These are phyloP conservation scores for Colletotrichum sp. DNA, from an alignment of 2,329 filamentous ascomycete genomes.

Conservation along the genomic window DNA sequence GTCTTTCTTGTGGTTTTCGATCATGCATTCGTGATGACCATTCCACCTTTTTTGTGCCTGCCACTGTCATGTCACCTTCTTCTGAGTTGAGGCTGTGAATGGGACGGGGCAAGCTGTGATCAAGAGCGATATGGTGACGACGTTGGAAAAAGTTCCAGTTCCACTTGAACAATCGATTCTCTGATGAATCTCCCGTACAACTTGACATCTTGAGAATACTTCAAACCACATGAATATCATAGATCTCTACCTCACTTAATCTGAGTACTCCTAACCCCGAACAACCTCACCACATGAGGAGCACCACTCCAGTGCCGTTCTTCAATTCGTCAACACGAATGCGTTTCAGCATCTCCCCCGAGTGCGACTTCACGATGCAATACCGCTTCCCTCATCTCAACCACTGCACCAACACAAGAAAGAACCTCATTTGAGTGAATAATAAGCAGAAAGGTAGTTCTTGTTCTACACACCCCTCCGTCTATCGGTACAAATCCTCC, in stretches of 20 bases:
- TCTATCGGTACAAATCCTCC: slow-evolving; percentile 22
- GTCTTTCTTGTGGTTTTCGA: neutral
- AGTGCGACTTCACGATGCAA: neutral
- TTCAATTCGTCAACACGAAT: neutral
- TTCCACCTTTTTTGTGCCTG: neutral
- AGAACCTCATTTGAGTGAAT: neutral
- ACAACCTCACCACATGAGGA: neutral
- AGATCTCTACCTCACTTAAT: neutral
- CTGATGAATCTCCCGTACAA: neutral
- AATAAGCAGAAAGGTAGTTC: slow-evolving; percentile 23
- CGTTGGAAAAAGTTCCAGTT: neutral
- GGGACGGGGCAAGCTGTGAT: neutral
- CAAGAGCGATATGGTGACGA: neutral
- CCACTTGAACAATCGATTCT: too few relatives aligned
- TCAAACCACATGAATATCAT: neutral
- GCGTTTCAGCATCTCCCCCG: neutral
- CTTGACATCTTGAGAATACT: neutral
- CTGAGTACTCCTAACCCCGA: neutral
- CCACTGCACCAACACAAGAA: neutral
- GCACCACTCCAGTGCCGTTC: neutral
- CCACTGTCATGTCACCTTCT: neutral
- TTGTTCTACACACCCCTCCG: slow-evolving; percentile 24
- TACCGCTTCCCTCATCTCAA: neutral
- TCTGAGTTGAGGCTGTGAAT: neutral
- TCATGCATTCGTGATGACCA: neutral